These are phyloP conservation scores for Phytophthora boehmeriae DNA, from an alignment of 352 stramenopile genomes.

Conservation along the genomic window DNA sequence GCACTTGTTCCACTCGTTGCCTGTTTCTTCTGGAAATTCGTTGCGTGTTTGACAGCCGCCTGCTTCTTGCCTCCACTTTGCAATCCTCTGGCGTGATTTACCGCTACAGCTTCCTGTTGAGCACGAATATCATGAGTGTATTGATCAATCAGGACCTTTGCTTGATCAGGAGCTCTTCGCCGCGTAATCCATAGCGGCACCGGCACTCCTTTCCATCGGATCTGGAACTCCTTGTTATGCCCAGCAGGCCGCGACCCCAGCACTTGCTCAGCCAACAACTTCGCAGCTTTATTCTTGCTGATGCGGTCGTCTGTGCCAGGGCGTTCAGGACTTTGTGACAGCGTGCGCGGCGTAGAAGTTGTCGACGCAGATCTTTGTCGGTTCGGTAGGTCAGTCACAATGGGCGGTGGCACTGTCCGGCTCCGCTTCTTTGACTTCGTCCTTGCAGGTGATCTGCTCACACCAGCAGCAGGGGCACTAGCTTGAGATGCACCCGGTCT, in stretches of 20 bases:
- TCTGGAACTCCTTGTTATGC: conserved; percentile 36
- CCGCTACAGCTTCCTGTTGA: not conserved
- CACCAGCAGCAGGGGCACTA: not conserved
- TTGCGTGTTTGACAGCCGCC: conserved; percentile 17
- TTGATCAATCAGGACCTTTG: conserved; percentile 37
- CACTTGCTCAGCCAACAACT: conserved; percentile 36
- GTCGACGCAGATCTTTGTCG: not conserved
- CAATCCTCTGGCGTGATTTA: not conserved
- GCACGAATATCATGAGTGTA: conserved; percentile 24
- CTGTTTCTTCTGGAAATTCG: not conserved
- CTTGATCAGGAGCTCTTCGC: conserved; percentile 35
- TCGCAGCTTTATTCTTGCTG: conserved; percentile 21
- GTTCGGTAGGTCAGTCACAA: conserved; percentile 17
- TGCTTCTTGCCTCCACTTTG: conserved; percentile 7
- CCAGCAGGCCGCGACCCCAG: conserved; percentile 27
- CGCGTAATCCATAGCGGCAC: conserved; percentile 42
- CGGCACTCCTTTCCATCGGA: conserved; percentile 35
- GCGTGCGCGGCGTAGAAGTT: conserved; percentile 6
- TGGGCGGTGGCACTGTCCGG: conserved; percentile 8
- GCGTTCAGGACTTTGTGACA: conserved; percentile 8
- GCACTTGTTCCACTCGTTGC: too few species aligned
- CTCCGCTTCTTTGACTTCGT: conserved; percentile 3
- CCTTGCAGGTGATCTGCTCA: conserved; percentile 4
- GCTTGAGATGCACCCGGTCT: not conserved
- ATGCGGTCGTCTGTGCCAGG: conserved; percentile 24